Conservation (phyloP, 257 asterid genomes). For the Knoxia roxburghii region DNA sequence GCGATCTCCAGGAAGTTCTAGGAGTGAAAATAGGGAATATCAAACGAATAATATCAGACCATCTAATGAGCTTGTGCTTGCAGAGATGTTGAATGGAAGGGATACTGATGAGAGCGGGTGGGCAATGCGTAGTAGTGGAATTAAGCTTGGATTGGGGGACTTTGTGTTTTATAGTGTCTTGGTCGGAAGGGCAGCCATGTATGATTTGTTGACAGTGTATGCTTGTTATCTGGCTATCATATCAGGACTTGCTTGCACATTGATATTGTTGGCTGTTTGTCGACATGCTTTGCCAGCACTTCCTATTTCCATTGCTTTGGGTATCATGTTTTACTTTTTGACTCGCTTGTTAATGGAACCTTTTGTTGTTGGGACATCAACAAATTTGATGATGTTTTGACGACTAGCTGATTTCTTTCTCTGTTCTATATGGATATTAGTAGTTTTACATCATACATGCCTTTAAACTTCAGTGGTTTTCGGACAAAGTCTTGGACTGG, state of each 20-base stretch:
- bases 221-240: slow-evolving; percentile 97
- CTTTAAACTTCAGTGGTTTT: not conserved
- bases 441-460: not conserved
- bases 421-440: slow-evolving; percentile 13
- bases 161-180: slow-evolving; percentile 88
- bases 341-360: slow-evolving; percentile 93
- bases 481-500: not conserved
- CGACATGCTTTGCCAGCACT: slow-evolving; percentile 93
- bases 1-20: slow-evolving; percentile 5
- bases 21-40: slow-evolving; percentile 11
- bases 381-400: slow-evolving; percentile 86
- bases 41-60: slow-evolving; percentile 19
- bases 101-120: slow-evolving; percentile 25
- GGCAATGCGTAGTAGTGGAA: slow-evolving; percentile 43
- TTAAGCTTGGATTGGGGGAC: slow-evolving; percentile 94
- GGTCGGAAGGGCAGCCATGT: slow-evolving; percentile 98
- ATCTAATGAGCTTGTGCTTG: not conserved
- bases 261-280: slow-evolving; percentile 75
- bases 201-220: slow-evolving; percentile 92
- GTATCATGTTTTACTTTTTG: slow-evolving; percentile 83
- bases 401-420: slow-evolving; percentile 4
- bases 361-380: slow-evolving; percentile 80
- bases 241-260: slow-evolving; percentile 89
- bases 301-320: slow-evolving; percentile 80
- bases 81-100: slow-evolving; percentile 21